Evolutionary conservation across 1,284 basidiomycete genomes (phyloP), one percentile per base, ranked within the genome.

Genomic region (Chalciporus sp.): DNA sequence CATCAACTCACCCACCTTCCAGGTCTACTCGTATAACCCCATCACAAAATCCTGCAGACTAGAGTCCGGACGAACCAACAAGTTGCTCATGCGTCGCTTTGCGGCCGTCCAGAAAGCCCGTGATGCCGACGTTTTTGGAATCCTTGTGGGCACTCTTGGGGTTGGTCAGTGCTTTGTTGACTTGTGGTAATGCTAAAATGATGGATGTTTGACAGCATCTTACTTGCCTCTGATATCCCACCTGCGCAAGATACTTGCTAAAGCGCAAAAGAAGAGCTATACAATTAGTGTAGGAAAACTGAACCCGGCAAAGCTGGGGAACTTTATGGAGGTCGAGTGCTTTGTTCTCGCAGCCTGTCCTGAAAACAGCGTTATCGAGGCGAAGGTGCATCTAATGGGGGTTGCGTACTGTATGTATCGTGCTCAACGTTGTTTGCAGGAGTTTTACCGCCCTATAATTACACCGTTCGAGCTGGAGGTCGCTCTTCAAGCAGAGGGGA

Each of bases 321-420:
- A 99, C 69, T 98, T 98, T 70, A 83, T 93, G 64, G 95, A 98
- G 70, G 89, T 99, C 48, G 96, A 98, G 67, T 95, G 94, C 65
- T 99, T 95, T 65, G 89, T 99, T 6, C 80, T 98, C 53, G 89
- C 98, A 1, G 95, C 95, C 1, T 99, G 96, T 72, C 89, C 90
- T 0, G 96, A 99, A 69, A 96, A 96, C 63, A 94, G 91, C 47
- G 71, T 98, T 37, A 83, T 97, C 16, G 93, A 97, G 47, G 81
- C 89, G 0, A 92, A 90, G 75, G 90, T 88, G 42, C 6, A 61
- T 54, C 12, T 14, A n/a, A 46, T 40, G 20, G 23, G 61, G 44
- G 14, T 37, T 12, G 20, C 16, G 7, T 47, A 23, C 3, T 31
- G 23, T 23, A 23, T 23, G 23, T 5, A 16, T 39, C 35, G 48